Base-by-base conservation (phyloP, 2,329 filamentous ascomycete species). In the Epicoccum sorghinum region DNA sequence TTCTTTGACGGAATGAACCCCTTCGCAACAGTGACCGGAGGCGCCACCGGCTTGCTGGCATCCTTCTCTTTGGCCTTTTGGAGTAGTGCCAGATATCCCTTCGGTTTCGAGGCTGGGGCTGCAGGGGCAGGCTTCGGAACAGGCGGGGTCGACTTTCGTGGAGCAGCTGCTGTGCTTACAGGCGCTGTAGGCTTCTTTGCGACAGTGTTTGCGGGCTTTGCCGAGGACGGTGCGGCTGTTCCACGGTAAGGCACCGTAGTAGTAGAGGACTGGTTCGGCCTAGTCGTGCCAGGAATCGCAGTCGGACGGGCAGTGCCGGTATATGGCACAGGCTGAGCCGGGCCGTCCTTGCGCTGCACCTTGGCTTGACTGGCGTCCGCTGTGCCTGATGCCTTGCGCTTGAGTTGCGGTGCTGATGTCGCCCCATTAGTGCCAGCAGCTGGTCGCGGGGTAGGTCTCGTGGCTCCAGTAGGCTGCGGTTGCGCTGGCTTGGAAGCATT, bases 11-110 rank as follows among this genome's bases (percentile, higher is more conserved):
- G 74, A 66, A 86, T 88, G 29, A 52, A 27, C 3, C 48, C 48
- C 62, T 89, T 88, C 1, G 87, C 81, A 70, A 91, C 91, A 73
- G 90, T 89, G 61, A 91, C 90, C 63, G 85, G 86, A 50, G 88
- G 88, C 23, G 88, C 80, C 49, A 85, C 53, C 35, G 69, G 66
- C 51, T 74, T 74, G 4, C 67, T 65, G 13, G 74, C 64, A 77
- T 78, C 79, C 51, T 79, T 87, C 57, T 85, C 84, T 66, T 89
- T 86, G 29, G 86, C 90, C 61, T 88, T 83, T 50, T 87, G 87
- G 75, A 93, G 81, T 55, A 91, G 88, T 66, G 91, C 89, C 33
- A 86, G 84, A 70, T 86, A 93, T 0, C 87, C 89, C 2, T 89
- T 90, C 73, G 91, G 91, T 1, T 86, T 86, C 1, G 82, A 75